Evolutionary conservation across 805 yeast species (phyloP).

Genomic region (Candida argentea): DNA sequence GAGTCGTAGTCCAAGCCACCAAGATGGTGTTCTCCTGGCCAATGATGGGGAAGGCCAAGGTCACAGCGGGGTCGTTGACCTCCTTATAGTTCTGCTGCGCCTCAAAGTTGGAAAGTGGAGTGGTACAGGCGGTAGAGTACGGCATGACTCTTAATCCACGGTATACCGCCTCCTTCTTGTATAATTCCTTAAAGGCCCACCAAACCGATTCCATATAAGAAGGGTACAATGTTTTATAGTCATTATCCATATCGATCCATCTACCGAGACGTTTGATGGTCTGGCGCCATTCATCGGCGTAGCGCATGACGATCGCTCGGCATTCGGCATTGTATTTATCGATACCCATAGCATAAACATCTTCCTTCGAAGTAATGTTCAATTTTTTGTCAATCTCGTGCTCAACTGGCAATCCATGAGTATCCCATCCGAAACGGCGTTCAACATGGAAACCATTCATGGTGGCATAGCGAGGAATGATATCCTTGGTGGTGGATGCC

Average conservation of each 20-base stretch:
- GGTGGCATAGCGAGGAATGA: slow-evolving; percentile 94
- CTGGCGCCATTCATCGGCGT: slow-evolving; percentile 88
- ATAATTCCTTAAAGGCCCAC: slow-evolving; percentile 96
- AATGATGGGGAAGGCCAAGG: slow-evolving; percentile 74
- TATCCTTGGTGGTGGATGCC: slow-evolving; percentile 95
- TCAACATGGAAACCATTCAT: slow-evolving; percentile 96
- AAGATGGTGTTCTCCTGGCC: slow-evolving; percentile 75
- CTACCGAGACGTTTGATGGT: slow-evolving; percentile 94
- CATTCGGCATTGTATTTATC: slow-evolving; percentile 92
- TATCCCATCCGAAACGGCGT: slow-evolving; percentile 99
- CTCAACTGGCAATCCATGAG: slow-evolving; percentile 98
- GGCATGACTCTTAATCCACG: slow-evolving; percentile 98
- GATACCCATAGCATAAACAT: slow-evolving; percentile 89
- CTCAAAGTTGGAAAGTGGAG: slow-evolving; percentile 94
- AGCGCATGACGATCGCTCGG: slow-evolving; percentile 94
- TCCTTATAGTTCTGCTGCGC: slow-evolving; percentile 98
- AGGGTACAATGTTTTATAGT: slow-evolving; percentile 93
- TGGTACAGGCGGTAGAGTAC: slow-evolving; percentile 93
- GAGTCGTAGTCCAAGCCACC: slow-evolving; percentile 99
- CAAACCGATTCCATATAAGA: slow-evolving; percentile 96
- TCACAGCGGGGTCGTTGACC: slow-evolving; percentile 93
- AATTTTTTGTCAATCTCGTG: slow-evolving; percentile 97
- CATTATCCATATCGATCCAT: slow-evolving; percentile 99
- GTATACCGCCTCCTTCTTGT: slow-evolving; percentile 79
- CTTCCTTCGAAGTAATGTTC: slow-evolving; percentile 87